phyloP scores from a whole-genome alignment of 495 filamentous ascomycete species.

The Penicillium salamii region DNA sequence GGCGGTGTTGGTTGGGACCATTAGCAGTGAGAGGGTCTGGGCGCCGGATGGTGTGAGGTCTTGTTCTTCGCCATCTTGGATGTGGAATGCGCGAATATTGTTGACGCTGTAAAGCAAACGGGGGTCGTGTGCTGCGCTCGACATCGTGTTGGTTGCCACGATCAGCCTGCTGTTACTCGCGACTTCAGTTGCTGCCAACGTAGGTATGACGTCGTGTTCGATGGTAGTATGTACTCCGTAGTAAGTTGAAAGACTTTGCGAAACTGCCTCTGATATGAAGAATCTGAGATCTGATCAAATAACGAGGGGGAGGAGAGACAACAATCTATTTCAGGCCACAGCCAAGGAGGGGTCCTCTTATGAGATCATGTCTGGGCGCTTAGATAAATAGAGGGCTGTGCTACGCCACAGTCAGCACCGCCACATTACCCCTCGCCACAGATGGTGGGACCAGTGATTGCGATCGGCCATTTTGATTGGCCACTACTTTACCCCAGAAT shows the following conservation, averaged over 20 bases:
- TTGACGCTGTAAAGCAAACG: conserved; percentile 79
- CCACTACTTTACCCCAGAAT: not conserved
- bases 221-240: not conserved
- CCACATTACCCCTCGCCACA: conserved; percentile 24
- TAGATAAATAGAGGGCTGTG: conserved; percentile 25
- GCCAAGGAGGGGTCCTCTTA: conserved; percentile 21
- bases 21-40: conserved; percentile 85
- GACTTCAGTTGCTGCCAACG: conserved; percentile 10
- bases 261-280: not conserved
- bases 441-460: not conserved
- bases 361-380: conserved; percentile 23
- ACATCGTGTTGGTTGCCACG: conserved; percentile 10
- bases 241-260: not conserved
- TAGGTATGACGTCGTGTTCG: conserved; percentile 18
- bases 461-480: not conserved
- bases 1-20: conserved; percentile 82
- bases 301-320: conserved; percentile 3
- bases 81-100: conserved; percentile 81
- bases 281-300: not conserved
- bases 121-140: conserved; percentile 53
- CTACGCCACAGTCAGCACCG: conserved; percentile 21
- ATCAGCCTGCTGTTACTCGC: conserved; percentile 1
- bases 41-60: conserved; percentile 79
- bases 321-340: conserved; percentile 1
- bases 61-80: conserved; percentile 82